Conservation (phyloP, 106 monocot species). For the Dendrobium nobile region DNA sequence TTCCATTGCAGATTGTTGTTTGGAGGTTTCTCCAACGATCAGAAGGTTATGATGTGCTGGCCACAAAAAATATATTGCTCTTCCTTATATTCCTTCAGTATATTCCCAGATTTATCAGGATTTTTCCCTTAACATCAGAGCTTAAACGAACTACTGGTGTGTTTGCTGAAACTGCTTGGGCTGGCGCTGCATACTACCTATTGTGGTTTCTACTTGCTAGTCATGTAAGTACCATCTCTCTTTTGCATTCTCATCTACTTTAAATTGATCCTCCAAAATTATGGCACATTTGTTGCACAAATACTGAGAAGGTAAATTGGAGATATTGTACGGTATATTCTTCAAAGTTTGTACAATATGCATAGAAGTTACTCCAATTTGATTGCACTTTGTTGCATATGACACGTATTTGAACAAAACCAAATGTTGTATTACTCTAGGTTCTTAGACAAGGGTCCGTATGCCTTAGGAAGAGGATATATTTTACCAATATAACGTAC, state of each 20-base stretch:
- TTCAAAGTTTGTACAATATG: neutral
- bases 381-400: neutral
- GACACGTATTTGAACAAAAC: neutral
- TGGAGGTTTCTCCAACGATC: slow-evolving; percentile 72
- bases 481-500: neutral
- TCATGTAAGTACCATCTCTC: slow-evolving; percentile 55
- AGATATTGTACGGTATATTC: neutral
- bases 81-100: slow-evolving; percentile 73
- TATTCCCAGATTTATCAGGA: slow-evolving; percentile 71
- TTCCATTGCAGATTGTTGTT: slow-evolving; percentile 63
- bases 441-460: neutral
- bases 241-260: neutral
- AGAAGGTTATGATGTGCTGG: slow-evolving; percentile 47
- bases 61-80: slow-evolving; percentile 61
- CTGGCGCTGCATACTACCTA: slow-evolving; percentile 91
- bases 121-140: slow-evolving; percentile 74
- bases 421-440: neutral
- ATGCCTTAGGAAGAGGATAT: neutral
- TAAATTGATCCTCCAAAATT: neutral
- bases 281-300: neutral
- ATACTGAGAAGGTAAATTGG: neutral
- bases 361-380: neutral
- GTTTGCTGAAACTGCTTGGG: slow-evolving; percentile 94
- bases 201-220: slow-evolving; percentile 83
- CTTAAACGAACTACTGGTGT: slow-evolving; percentile 89